A percentile compares a stretch with the other conserved stretches of the same genome.
Conservation (phyloP, 306 rosid species). For the Calophaca sinica region DNA sequence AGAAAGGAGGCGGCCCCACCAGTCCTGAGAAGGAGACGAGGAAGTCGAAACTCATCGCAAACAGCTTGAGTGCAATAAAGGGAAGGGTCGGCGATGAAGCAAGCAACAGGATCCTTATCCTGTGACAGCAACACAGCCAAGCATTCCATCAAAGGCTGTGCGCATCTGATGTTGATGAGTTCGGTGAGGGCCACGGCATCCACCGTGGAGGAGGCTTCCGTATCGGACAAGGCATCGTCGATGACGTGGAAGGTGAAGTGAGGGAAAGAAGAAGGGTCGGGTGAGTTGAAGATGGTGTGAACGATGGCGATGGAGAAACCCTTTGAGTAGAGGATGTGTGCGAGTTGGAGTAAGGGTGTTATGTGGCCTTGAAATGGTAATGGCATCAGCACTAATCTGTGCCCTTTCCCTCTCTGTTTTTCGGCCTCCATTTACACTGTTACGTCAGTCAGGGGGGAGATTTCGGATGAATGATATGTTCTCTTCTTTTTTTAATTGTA, state of each 20-base stretch:
- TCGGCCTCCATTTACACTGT: no score
- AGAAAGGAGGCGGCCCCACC: slow-evolving; percentile 37
- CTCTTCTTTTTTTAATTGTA: no score
- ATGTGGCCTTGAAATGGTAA: slow-evolving; percentile 65
- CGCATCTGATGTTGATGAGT: slow-evolving; percentile 44
- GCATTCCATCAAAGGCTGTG: slow-evolving; percentile 33
- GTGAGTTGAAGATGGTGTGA: slow-evolving; percentile 61
- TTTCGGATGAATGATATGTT: no score
- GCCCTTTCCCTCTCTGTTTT: neutral
- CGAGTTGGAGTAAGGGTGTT: slow-evolving; percentile 65
- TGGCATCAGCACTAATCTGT: slow-evolving; percentile 54
- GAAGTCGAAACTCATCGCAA: slow-evolving; percentile 26
- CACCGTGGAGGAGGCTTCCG: slow-evolving; percentile 38
- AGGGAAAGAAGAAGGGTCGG: slow-evolving; percentile 52
- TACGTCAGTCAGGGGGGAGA: no score
- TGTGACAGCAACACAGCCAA: slow-evolving; percentile 14
- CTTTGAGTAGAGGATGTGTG: slow-evolving; percentile 50
- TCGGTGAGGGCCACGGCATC: slow-evolving; percentile 36
- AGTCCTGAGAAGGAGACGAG: slow-evolving; percentile 45
- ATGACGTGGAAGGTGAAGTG: slow-evolving; percentile 59
- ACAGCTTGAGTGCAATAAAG: slow-evolving; percentile 46
- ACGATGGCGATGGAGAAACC: slow-evolving; percentile 60
- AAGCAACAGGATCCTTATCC: slow-evolving; percentile 25
- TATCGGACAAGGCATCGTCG: slow-evolving; percentile 36
- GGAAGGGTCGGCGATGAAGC: slow-evolving; percentile 42